Base-by-base conservation (phyloP, 805 yeast genomes). In the Nakazawaea molendinolei region DNA sequence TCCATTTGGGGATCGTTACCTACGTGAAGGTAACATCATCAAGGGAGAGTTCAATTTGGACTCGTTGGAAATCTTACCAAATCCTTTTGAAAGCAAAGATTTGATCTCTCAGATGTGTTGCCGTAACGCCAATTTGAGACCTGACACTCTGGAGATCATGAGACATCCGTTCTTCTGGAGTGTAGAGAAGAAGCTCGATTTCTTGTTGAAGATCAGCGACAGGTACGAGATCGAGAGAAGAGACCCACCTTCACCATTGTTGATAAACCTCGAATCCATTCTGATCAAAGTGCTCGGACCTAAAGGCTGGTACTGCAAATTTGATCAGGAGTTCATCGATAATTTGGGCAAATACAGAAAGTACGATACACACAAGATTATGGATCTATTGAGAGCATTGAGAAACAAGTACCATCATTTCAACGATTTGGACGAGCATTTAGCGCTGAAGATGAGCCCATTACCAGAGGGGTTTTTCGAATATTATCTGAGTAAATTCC, bases 381-480 rank as follows among this genome's bases (percentile, higher is more conserved):
- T 87, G 78, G 98, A 92, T 55, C 60, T 92, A 34, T 59, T 92
- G 40, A 66, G 99, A 40, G 96, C 96, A 0, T 58, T 92, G 47
- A 69, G 99, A 49, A 92, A 92, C 61, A 92, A 92, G 56, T 81
- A 86, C 51, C 97, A 92, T 56, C 99, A 92, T 56, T 90, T 72
- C 56, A 86, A 86, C 59, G 98, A 92, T 55, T 61, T 89, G 52
- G 95, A 96, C 1, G 67, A 60, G 8, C 71, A 64, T 10, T 65
- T 92, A 40, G 76, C 74, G 35, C 53, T 52, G 12, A 67, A 73
- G 33, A 81, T 92, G 74, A 80, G 86, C 14, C 81, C 90, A 0
- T 59, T 86, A 19, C 96, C 97, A 0, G 75, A 76, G 33, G 96
- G 95, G 0, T 92, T 85, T 53, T 83, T 86, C 56, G 57, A 63